Conservation (phyloP, 352 stramenopile genomes). For the Globisporangium sylvaticum region DNA sequence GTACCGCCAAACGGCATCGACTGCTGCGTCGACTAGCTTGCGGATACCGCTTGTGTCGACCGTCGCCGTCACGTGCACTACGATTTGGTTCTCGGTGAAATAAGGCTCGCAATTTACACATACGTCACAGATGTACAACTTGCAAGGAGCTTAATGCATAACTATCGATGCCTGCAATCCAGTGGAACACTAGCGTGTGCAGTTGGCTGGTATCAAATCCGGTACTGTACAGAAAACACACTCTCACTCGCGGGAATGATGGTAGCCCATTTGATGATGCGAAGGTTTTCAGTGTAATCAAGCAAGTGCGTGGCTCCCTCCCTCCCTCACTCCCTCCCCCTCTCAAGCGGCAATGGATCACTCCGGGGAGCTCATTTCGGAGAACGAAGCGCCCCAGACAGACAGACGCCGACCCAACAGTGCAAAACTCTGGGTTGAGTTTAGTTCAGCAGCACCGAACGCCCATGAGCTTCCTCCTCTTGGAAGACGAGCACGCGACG, state of each 20-base stretch:
- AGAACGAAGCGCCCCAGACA: background rate
- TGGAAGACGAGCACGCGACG: conserved; percentile 17
- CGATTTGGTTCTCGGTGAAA: background rate
- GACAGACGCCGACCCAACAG: background rate
- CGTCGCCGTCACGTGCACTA: background rate
- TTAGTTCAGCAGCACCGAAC: background rate
- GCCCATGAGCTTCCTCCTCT: conserved; percentile 10
- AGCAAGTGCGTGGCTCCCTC: too few relatives aligned
- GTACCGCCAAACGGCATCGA: background rate
- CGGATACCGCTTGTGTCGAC: background rate
- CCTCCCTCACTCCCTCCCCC: too few relatives aligned
- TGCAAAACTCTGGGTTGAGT: background rate
- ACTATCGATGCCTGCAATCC: too few relatives aligned
- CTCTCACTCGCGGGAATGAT: too few relatives aligned
- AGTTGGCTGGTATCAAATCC: too few relatives aligned
- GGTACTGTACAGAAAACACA: too few relatives aligned
- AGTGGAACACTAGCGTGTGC: too few relatives aligned
- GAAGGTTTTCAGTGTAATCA: too few relatives aligned
- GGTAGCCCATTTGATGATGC: too few relatives aligned
- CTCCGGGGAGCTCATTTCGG: background rate
- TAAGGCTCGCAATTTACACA: background rate
- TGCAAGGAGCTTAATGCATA: too few relatives aligned
- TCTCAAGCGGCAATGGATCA: too few relatives aligned
- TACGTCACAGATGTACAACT: background rate
- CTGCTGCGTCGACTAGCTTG: background rate